Evolutionary conservation across 2,329 filamentous ascomycete species (phyloP).

Genomic region (Alternaria brassicicola): DNA sequence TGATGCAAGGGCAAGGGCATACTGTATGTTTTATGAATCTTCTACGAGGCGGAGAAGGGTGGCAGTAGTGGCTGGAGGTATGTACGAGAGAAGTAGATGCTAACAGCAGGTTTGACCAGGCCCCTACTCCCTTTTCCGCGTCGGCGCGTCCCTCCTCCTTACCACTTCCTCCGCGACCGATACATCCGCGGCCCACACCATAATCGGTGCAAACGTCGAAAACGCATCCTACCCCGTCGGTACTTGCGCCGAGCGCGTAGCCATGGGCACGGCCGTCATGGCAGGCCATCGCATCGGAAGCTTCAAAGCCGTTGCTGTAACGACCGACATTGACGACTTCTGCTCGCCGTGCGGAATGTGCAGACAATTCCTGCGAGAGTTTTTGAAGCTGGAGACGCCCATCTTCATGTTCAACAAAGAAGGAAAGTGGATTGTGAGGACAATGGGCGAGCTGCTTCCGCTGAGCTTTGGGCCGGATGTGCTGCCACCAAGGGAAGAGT

Average conservation of each 20-base stretch:
- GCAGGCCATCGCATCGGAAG: slow-evolving; percentile 55
- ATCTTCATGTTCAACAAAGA: slow-evolving; percentile 93
- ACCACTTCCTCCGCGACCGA: slow-evolving; percentile 19
- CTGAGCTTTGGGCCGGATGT: slow-evolving; percentile 61
- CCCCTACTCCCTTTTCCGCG: slow-evolving; percentile 89
- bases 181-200: slow-evolving; percentile 54
- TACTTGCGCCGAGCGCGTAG: slow-evolving; percentile 95
- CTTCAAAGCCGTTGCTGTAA: slow-evolving; percentile 77
- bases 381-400: slow-evolving; percentile 62
- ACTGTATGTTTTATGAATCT: slow-evolving; percentile 64
- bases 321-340: slow-evolving; percentile 70
- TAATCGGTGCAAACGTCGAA: slow-evolving; percentile 78
- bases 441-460: slow-evolving; percentile 66
- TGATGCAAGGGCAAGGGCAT: slow-evolving; percentile 77
- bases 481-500: slow-evolving; percentile 46
- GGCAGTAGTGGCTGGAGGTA: neutral
- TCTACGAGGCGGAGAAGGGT: neutral
- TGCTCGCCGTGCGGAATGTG: slow-evolving; percentile 89
- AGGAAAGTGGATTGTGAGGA: slow-evolving; percentile 72
- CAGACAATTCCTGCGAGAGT: slow-evolving; percentile 72
- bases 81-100: neutral
- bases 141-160: slow-evolving; percentile 78
- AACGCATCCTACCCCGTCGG: slow-evolving; percentile 92
- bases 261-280: slow-evolving; percentile 76
- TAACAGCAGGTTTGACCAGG: slow-evolving; percentile 50